Base-by-base conservation (phyloP, 345 rosid species). In the Linum tenue region DNA sequence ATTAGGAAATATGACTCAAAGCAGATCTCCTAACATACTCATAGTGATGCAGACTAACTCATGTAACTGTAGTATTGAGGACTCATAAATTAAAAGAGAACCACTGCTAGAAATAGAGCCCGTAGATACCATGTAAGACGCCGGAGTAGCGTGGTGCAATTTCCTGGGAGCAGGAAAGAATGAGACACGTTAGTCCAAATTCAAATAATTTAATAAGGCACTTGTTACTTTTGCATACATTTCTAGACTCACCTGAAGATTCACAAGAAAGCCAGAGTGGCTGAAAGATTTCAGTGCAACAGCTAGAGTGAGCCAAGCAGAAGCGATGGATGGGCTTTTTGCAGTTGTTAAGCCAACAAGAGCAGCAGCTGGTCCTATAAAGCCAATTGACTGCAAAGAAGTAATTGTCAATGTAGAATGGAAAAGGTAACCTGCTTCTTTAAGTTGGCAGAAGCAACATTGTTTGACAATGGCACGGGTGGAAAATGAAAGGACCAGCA, bases 181-280 rank as follows among this genome's bases (percentile, higher is more conserved):
- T 5, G 57, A 5, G n/a, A 75, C 40, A 74, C 56, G 77, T 77
- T 57, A 78, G 58, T 67, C 48, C 60, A 53, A 68, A 59, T 10
- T 14, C 62, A 8, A 64, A 40, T 69, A 22, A 1, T 53, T 51
- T 62, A 40, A 50, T 57, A 3, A 3, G n/a, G 3, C 37, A 42
- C 16, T 35, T 38, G 12, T 40, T 16, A 43, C 50, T 67, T 42
- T 55, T 22, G 7, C 56, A 59, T 37, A 50, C 62, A 50, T 61
- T n/a, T 5, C 7, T 38, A 59, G 64, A 62, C 78, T 57, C 66
- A 90, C 98, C 98, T 88, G 99, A 74, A 94, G 81, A 69, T 90
- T 94, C 66, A 94, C 94, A 68, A 90, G 94, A 80, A 94, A 94
- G 43, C 99, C 99, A 15, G 90, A 80, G 74, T 90, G 99, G 79